Conservation (phyloP, 495 filamentous ascomycete species). For the Tuber melanosporum region DNA sequence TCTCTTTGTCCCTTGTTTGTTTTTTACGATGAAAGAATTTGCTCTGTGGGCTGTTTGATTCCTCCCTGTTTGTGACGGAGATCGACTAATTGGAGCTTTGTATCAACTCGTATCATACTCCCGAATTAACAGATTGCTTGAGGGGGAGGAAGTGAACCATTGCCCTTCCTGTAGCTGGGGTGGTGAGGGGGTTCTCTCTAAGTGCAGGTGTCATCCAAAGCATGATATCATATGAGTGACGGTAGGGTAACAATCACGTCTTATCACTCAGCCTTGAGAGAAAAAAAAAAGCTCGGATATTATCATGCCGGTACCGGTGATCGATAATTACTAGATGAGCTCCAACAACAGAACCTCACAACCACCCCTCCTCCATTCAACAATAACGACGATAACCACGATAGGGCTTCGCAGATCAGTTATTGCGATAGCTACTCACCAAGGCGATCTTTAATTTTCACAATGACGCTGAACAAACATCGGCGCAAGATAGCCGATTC, state of each 20-base stretch:
- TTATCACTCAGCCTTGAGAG: slow-evolving; percentile 14
- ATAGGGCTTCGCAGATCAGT: not conserved
- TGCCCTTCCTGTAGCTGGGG: too few species aligned
- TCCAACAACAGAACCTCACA: slow-evolving; percentile 13
- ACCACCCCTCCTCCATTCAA: slow-evolving; percentile 13
- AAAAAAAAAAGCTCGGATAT: slow-evolving; percentile 9
- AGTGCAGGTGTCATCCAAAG: too few species aligned
- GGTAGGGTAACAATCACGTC: not conserved
- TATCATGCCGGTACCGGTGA: too few species aligned
- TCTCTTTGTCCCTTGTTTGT: too few species aligned
- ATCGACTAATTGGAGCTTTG: too few species aligned
- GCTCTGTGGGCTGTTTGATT: too few species aligned
- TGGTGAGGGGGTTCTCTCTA: too few species aligned
- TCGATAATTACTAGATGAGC: slow-evolving; percentile 9
- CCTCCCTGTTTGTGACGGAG: too few species aligned
- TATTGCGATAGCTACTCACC: not conserved
- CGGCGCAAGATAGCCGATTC: slow-evolving; percentile 25
- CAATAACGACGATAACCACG: slow-evolving; percentile 6
- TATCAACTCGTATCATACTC: too few species aligned
- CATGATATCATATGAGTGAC: not conserved
- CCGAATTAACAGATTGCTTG: too few species aligned
- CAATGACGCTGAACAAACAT: slow-evolving; percentile 35
- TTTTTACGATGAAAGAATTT: too few species aligned
- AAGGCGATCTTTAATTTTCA: not conserved
- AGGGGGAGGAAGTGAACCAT: too few species aligned